Conservation (phyloP, 257 asterid genomes). For the Lithospermum erythrorhizon region DNA sequence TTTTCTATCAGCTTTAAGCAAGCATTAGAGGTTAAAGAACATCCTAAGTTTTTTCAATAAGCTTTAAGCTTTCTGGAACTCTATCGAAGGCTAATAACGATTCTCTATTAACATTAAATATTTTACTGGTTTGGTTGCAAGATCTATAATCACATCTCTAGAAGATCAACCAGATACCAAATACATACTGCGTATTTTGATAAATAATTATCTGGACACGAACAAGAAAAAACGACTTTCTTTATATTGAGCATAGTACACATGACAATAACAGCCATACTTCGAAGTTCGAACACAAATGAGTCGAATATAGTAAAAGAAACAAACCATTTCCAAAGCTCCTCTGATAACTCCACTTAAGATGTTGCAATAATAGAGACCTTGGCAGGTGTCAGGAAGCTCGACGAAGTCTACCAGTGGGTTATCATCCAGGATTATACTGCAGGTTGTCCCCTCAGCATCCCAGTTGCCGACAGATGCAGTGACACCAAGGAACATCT, state of each 20-base stretch:
- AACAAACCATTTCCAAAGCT: constrained; percentile 90
- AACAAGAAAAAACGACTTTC: no score
- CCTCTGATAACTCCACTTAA: constrained; percentile 91
- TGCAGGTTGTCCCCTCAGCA: constrained; percentile 90
- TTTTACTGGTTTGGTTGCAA: no score
- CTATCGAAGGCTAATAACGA: no score
- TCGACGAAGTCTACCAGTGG: constrained; percentile 96
- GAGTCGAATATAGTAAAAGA: background rate
- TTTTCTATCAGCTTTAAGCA: background rate
- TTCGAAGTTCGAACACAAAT: no score
- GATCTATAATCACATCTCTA: no score
- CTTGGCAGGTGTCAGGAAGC: constrained; percentile 96
- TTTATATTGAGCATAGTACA: background rate
- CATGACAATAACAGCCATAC: background rate
- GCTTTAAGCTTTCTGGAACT: background rate
- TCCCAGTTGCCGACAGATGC: constrained; percentile 85
- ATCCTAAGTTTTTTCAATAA: no score
- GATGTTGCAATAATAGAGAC: constrained; percentile 85
- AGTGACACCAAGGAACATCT: constrained; percentile 83
- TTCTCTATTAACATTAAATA: background rate
- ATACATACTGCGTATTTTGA: background rate
- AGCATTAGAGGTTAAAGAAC: background rate
- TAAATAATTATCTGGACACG: background rate
- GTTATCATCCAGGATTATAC: constrained; percentile 86
- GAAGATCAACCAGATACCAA: no score